Evolutionary conservation across 2,329 filamentous ascomycete genomes (phyloP).

Genomic region (Verticillium nonalfalfae): DNA sequence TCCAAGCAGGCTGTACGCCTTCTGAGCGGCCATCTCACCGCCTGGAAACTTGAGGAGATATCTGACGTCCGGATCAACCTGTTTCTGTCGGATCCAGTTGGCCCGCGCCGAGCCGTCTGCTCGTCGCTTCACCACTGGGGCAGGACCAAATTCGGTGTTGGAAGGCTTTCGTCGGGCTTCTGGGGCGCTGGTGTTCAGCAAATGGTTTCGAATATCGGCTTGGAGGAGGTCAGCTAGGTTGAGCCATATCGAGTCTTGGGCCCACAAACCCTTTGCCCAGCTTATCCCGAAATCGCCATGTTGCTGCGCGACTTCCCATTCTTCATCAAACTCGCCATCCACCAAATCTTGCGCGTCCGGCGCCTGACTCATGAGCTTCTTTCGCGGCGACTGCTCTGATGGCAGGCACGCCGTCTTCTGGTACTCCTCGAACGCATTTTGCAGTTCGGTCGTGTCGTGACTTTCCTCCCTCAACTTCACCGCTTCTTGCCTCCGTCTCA

Average conservation of each 20-base stretch:
- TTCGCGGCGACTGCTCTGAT: not conserved
- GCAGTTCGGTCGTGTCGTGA: not conserved
- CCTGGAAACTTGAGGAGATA: constrained; percentile 1
- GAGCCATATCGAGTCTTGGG: not conserved
- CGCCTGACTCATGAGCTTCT: not conserved
- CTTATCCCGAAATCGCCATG: not conserved
- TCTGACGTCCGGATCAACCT: constrained; percentile 1
- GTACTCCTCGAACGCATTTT: not conserved
- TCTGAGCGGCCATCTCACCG: not conserved
- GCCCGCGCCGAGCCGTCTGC: not conserved
- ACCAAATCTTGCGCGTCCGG: not conserved
- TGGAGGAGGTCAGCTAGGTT: not conserved
- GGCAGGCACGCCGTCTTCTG: not conserved
- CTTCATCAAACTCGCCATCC: not conserved
- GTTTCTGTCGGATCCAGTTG: not conserved
- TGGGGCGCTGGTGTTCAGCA: not conserved
- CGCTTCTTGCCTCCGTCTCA: not conserved
- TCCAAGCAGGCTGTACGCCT: not conserved
- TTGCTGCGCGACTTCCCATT: not conserved
- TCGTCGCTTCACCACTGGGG: not conserved
- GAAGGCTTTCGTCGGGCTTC: not conserved
- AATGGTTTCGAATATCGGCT: not conserved
- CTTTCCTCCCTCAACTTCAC: not conserved
- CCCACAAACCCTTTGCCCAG: not conserved
- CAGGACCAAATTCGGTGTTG: not conserved